These are phyloP conservation scores for Elongisporangium anandrum DNA, from an alignment of 352 stramenopile species.

Conservation along the genomic window DNA sequence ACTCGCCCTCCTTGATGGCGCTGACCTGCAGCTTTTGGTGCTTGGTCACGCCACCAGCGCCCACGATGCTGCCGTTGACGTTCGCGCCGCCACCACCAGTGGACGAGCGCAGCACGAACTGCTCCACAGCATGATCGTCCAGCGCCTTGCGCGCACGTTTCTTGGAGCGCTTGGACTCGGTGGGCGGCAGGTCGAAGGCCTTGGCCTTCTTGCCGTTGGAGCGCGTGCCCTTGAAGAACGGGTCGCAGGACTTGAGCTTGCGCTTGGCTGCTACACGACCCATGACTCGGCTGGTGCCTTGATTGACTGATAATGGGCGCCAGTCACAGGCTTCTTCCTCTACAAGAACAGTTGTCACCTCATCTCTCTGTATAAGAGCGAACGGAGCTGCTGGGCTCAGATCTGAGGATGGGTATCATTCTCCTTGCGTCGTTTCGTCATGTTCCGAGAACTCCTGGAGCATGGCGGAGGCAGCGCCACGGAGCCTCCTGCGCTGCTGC, in stretches of 20 bases:
- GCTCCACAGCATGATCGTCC: constrained; percentile 58
- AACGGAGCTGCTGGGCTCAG: background rate
- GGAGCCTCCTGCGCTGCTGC: background rate
- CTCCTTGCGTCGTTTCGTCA: too few species aligned
- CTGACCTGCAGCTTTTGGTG: constrained; percentile 48
- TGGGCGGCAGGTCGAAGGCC: constrained; percentile 63
- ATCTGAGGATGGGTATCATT: background rate
- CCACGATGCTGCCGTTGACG: constrained; percentile 6
- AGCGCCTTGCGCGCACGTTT: constrained; percentile 69
- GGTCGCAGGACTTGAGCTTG: constrained; percentile 85
- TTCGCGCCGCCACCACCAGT: constrained; percentile 22
- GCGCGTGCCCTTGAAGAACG: constrained; percentile 82
- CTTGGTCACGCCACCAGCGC: constrained; percentile 7
- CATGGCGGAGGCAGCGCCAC: background rate
- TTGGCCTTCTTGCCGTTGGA: constrained; percentile 68
- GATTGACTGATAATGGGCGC: background rate
- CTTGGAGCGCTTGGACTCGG: constrained; percentile 71
- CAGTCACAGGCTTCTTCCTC: background rate
- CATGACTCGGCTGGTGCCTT: constrained; percentile 25
- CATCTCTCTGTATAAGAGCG: background rate
- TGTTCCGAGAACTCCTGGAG: background rate
- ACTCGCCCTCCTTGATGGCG: constrained; percentile 61
- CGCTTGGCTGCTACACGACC: constrained; percentile 67
- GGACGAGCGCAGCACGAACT: constrained; percentile 55
- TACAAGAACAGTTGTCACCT: background rate